These are phyloP conservation scores for Teratosphaeria zuluensis DNA, from an alignment of 2,329 filamentous ascomycete species.

Conservation along the genomic window DNA sequence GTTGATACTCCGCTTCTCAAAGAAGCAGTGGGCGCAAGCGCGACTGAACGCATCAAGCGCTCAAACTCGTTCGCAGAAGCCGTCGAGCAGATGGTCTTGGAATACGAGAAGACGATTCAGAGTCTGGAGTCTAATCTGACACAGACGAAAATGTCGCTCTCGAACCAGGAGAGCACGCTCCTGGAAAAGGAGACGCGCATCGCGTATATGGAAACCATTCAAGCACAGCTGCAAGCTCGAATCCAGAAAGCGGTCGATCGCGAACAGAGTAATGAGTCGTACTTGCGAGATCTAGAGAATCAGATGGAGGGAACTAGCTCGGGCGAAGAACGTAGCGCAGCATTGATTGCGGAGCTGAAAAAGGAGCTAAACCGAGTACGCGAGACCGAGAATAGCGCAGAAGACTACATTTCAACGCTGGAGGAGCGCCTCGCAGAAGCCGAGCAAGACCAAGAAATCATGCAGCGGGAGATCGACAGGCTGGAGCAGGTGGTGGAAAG, in stretches of 20 bases:
- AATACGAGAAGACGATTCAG: conserved; percentile 98
- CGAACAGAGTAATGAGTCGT: conserved; percentile 83
- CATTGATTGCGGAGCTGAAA: conserved; percentile 76
- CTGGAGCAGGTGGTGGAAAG: conserved; percentile 92
- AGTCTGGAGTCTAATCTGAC: conserved; percentile 83
- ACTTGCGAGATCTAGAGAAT: conserved; percentile 81
- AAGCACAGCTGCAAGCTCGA: conserved; percentile 76
- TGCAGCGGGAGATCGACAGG: conserved; percentile 92
- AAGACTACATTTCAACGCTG: conserved; percentile 94
- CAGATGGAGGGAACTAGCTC: conserved; percentile 84
- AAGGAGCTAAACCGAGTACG: conserved; percentile 82
- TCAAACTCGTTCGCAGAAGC: conserved; percentile 95
- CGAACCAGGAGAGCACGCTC: conserved; percentile 73
- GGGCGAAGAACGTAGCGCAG: conserved; percentile 85
- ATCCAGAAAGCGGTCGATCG: conserved; percentile 90
- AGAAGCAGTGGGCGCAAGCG: conserved; percentile 61
- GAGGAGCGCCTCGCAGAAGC: conserved; percentile 92
- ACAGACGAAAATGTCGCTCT: conserved; percentile 72
- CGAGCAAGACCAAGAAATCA: conserved; percentile 89
- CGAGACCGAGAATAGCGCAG: conserved; percentile 80
- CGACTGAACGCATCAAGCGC: conserved; percentile 79
- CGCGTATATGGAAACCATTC: conserved; percentile 86
- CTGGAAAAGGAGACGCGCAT: conserved; percentile 91
- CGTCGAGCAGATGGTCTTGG: conserved; percentile 88
- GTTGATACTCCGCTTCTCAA: conserved; percentile 50